These are phyloP conservation scores for Leishmania major DNA, from an alignment of 208 protist genomes.

Conservation along the genomic window DNA sequence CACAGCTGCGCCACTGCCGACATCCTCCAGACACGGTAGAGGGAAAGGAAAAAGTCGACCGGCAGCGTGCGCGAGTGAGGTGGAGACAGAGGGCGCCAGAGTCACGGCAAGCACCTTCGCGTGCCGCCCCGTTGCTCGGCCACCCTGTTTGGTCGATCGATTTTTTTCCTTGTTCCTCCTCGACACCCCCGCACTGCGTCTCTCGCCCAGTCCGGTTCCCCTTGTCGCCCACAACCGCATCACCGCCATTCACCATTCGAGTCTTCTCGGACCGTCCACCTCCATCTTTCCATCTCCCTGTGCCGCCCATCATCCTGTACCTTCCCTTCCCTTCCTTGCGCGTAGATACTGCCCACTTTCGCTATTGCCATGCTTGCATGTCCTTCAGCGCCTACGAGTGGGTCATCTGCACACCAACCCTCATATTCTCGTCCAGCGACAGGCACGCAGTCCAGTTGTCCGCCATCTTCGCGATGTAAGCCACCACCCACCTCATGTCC, in stretches of 20 bases:
- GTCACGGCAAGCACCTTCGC: neutral
- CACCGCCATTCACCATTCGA: neutral
- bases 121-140: neutral
- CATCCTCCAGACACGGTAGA: neutral
- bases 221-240: neutral
- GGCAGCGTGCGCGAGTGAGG: neutral
- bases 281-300: neutral
- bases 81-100: neutral
- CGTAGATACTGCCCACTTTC: too few species aligned
- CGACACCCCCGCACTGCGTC: neutral
- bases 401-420: conserved; percentile 68
- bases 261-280: neutral
- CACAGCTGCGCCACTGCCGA: neutral
- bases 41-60: neutral
- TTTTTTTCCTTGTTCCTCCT: too few species aligned
- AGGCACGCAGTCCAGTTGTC: conserved; percentile 75
- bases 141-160: neutral
- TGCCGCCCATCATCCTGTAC: neutral
- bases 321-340: neutral
- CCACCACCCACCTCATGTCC: conserved; percentile 56
- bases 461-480: conserved; percentile 68
- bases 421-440: conserved; percentile 62
- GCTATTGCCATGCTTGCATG: neutral
- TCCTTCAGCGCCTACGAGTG: conserved; percentile 43
- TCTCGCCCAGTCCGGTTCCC: neutral